phyloP scores from a whole-genome alignment of 2,329 filamentous ascomycete genomes.

The Leptographium radiaticola region DNA sequence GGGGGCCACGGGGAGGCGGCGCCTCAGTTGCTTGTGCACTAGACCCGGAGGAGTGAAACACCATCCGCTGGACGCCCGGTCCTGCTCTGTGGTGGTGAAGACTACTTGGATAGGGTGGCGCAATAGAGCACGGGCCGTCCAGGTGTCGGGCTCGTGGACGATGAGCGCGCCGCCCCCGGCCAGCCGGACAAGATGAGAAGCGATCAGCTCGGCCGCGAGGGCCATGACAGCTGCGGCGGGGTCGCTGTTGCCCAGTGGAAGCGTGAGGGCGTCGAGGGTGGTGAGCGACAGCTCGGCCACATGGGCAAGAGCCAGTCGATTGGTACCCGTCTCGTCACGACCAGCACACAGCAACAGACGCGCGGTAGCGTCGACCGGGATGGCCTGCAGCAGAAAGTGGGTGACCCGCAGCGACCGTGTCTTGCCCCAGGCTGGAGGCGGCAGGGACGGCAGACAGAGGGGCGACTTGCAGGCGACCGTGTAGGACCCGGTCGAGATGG shows the following conservation, averaged over 20 bases:
- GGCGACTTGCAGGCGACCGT: not conserved
- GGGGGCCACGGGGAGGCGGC: too few species aligned
- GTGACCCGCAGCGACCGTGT: not conserved
- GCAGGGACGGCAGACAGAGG: not conserved
- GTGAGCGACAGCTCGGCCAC: not conserved
- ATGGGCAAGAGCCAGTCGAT: not conserved
- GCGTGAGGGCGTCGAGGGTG: not conserved
- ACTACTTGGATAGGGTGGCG: too few species aligned
- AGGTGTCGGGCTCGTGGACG: not conserved
- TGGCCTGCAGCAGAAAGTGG: not conserved
- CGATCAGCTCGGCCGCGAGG: not conserved
- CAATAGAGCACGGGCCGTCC: too few species aligned
- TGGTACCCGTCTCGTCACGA: not conserved
- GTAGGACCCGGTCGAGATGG: not conserved
- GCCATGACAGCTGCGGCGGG: not conserved
- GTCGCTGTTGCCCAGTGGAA: not conserved
- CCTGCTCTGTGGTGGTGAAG: too few species aligned
- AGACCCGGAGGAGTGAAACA: too few species aligned
- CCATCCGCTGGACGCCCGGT: too few species aligned
- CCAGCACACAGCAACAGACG: not conserved
- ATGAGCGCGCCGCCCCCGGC: not conserved
- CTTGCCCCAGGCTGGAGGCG: not conserved
- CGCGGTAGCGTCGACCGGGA: not conserved
- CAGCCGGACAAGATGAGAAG: not conserved
- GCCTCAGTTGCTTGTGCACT: too few species aligned